Conservation (phyloP, 352 stramenopile species). For the Globisporangium cystogenes region DNA sequence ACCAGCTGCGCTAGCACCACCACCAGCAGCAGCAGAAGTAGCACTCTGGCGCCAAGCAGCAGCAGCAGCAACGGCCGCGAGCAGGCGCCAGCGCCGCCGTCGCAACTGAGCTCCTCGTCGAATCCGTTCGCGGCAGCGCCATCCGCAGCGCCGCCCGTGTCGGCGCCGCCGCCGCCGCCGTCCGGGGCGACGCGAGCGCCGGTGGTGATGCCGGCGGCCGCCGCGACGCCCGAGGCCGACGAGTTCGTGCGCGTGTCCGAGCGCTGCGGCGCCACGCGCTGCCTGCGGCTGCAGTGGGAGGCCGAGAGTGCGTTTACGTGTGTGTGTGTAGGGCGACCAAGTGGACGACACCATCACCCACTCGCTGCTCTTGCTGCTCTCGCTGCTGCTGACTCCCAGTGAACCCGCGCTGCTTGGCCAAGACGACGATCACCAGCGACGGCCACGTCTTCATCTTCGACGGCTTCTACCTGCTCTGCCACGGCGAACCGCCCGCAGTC, state of each 20-base stretch:
- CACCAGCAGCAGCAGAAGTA: conserved; percentile 1
- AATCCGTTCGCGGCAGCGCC: neutral
- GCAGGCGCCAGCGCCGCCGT: neutral
- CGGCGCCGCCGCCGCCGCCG: neutral
- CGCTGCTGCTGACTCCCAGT: conserved; percentile 24
- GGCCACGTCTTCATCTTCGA: conserved; percentile 75
- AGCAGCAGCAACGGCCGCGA: neutral
- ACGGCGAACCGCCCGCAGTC: conserved; percentile 45
- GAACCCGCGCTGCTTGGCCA: conserved; percentile 64
- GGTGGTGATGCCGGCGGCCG: conserved; percentile 1
- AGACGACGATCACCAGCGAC: conserved; percentile 67
- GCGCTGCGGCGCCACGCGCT: conserved; percentile 57
- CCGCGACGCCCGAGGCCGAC: conserved; percentile 18
- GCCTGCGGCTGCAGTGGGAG: conserved; percentile 77
- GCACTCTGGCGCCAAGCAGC: neutral
- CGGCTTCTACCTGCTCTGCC: conserved; percentile 80
- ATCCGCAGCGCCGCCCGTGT: neutral
- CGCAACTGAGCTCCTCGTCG: neutral
- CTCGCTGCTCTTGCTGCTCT: neutral
- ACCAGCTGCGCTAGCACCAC: neutral
- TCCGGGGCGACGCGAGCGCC: neutral
- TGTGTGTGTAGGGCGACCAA: neutral
- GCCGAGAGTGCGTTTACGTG: conserved; percentile 47
- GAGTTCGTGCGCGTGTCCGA: conserved; percentile 56
- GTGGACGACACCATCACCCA: neutral